Evolutionary conservation across 106 monocot species (phyloP).

Genomic region (Chionographis japonica): DNA sequence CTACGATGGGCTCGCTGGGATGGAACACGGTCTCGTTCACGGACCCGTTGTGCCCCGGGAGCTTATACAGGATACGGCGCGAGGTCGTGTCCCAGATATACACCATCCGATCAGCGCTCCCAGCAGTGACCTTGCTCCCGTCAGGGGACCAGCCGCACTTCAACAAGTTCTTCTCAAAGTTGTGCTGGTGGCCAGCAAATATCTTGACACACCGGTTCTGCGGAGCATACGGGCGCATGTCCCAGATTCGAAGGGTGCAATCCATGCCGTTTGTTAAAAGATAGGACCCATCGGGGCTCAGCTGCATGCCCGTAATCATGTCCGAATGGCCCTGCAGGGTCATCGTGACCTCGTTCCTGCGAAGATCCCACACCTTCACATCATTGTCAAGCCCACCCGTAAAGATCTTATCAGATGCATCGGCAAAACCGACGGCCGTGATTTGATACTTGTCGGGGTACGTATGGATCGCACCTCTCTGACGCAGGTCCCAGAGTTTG

Average conservation of each 20-base stretch:
- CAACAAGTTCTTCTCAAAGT: constrained; percentile 94
- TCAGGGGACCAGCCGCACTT: constrained; percentile 92
- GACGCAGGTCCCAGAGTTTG: constrained; percentile 92
- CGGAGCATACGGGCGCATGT: constrained; percentile 96
- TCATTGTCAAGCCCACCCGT: constrained; percentile 90
- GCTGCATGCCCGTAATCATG: constrained; percentile 97
- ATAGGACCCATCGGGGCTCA: constrained; percentile 96
- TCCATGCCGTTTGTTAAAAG: constrained; percentile 96
- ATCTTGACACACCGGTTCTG: constrained; percentile 96
- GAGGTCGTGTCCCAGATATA: constrained; percentile 98
- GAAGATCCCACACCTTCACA: constrained; percentile 91
- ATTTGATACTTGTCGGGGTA: constrained; percentile 89
- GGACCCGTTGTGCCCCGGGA: constrained; percentile 95
- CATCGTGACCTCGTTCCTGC: constrained; percentile 75
- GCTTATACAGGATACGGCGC: constrained; percentile 84
- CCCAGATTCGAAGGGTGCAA: constrained; percentile 90
- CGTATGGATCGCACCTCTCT: constrained; percentile 82
- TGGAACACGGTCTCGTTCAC: constrained; percentile 96
- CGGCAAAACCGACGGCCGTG: constrained; percentile 84
- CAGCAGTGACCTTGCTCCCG: constrained; percentile 87
- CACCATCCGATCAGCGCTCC: constrained; percentile 96
- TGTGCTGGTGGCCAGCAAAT: constrained; percentile 91
- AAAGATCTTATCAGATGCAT: constrained; percentile 86
- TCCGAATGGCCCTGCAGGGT: constrained; percentile 86
- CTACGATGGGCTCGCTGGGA: constrained; percentile 84